A percentile compares a stretch with the other conserved stretches of the same genome.
phyloP scores from a whole-genome alignment of 106 monocot species.

The Cymbidium sinense region DNA sequence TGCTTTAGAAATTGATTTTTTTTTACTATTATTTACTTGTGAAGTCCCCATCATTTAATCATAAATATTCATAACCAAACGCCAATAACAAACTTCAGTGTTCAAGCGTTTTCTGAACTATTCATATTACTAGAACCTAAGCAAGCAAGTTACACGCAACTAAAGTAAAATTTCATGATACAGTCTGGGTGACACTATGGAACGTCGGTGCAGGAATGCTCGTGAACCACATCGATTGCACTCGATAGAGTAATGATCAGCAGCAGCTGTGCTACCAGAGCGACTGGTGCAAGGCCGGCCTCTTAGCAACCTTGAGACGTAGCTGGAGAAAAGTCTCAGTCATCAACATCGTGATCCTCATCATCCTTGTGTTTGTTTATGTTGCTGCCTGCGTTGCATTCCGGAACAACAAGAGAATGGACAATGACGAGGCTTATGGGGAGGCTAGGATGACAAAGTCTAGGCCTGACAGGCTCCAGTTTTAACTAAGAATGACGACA shows the following conservation, averaged over 20 bases:
- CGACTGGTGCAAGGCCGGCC: slow-evolving; percentile 58
- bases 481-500: slow-evolving; percentile 11
- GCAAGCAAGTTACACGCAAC: too few relatives aligned
- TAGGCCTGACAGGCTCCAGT: slow-evolving; percentile 61
- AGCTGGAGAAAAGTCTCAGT: slow-evolving; percentile 65
- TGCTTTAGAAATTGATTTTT: too few relatives aligned
- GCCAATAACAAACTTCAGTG: too few relatives aligned
- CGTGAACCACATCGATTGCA: slow-evolving; percentile 34
- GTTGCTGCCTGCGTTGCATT: slow-evolving; percentile 39
- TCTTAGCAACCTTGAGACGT: slow-evolving; percentile 32
- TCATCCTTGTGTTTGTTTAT: slow-evolving; percentile 53
- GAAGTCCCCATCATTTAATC: too few relatives aligned
- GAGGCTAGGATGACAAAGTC: slow-evolving; percentile 56
- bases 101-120: too few relatives aligned
- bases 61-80: too few relatives aligned
- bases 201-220: slow-evolving; percentile 4
- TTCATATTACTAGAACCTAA: too few relatives aligned
- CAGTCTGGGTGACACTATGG: slow-evolving; percentile 76
- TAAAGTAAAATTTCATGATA: background rate
- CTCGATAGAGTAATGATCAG: slow-evolving; percentile 64
- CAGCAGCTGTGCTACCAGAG: slow-evolving; percentile 49
- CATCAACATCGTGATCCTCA: slow-evolving; percentile 56
- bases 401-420: slow-evolving; percentile 37
- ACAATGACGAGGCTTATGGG: slow-evolving; percentile 46
- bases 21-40: too few relatives aligned